Percentiles rank a stretch among this genome's conserved stretches.
Conservation (phyloP, 805 yeast species). For the Ogataea nitratoaversa region DNA sequence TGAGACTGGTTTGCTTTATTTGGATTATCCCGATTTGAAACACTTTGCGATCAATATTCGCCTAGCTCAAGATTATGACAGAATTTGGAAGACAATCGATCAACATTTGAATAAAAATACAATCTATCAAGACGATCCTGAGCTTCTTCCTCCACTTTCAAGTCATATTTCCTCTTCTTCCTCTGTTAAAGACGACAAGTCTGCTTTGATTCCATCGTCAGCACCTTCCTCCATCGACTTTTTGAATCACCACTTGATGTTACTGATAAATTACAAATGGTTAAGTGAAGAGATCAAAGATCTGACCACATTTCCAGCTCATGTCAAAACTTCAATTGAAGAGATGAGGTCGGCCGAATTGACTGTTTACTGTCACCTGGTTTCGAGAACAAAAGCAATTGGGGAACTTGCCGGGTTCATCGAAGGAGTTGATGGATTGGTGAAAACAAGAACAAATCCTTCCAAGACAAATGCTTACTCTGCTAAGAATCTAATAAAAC, state of each 20-base stretch:
- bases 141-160: constrained; percentile 3
- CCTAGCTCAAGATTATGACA: constrained; percentile 16
- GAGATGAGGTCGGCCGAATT: constrained; percentile 31
- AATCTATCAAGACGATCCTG: constrained; percentile 5
- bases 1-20: constrained; percentile 26
- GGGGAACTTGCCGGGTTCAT: constrained; percentile 69
- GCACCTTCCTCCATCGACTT: constrained; percentile 4
- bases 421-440: constrained; percentile 53
- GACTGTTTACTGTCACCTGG: constrained; percentile 39
- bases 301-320: constrained; percentile 16
- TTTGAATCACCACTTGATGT: constrained; percentile 30
- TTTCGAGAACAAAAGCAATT: constrained; percentile 46
- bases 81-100: constrained; percentile 22
- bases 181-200: background rate
- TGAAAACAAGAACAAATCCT: constrained; percentile 41
- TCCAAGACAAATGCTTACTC: constrained; percentile 62
- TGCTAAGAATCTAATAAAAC: constrained; percentile 51
- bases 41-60: constrained; percentile 14
- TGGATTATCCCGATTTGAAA: constrained; percentile 9
- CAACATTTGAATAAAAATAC: constrained; percentile 11
- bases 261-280: constrained; percentile 53
- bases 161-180: constrained; percentile 1
- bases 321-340: constrained; percentile 27
- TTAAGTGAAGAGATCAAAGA: constrained; percentile 39
- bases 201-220: background rate